phyloP scores from a whole-genome alignment of 2,329 filamentous ascomycete genomes.

The Rhytidhysteron rufulum region DNA sequence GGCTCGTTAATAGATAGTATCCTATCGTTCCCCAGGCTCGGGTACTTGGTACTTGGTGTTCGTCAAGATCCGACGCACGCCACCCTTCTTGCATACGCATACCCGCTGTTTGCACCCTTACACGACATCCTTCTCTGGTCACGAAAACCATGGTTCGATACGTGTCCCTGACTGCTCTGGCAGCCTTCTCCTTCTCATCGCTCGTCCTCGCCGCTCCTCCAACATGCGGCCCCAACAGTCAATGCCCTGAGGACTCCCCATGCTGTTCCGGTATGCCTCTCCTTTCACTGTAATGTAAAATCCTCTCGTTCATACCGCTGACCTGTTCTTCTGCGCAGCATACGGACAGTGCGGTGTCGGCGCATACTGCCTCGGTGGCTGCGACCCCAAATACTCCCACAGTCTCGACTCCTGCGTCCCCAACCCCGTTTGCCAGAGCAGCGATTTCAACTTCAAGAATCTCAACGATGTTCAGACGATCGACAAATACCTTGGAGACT shows the following conservation, averaged over 20 bases:
- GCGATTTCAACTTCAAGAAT: conserved; percentile 68
- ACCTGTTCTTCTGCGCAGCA: conserved; percentile 63
- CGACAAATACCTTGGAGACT: conserved; percentile 80
- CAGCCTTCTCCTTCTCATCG: conserved; percentile 22
- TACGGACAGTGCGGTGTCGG: conserved; percentile 92
- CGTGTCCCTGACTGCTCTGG: conserved; percentile 24
- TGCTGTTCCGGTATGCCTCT: conserved; percentile 38
- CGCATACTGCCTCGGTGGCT: conserved; percentile 93
- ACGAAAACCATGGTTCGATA: conserved; percentile 25
- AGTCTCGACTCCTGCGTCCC: conserved; percentile 81
- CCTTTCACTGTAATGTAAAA: too few relatives aligned
- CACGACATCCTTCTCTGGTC: conserved; percentile 20
- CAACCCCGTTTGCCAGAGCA: conserved; percentile 73
- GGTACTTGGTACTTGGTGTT: too few relatives aligned
- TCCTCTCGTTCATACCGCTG: too few relatives aligned
- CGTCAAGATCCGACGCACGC: too few relatives aligned
- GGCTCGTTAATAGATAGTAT: too few relatives aligned
- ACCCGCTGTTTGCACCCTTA: conserved; percentile 24
- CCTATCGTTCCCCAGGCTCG: too few relatives aligned
- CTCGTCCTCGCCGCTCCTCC: conserved; percentile 23
- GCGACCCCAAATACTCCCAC: conserved; percentile 82
- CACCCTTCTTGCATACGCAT: not conserved
- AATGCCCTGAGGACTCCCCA: conserved; percentile 62
- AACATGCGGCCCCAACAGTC: conserved; percentile 44
- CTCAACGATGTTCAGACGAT: conserved; percentile 69